Conservation (phyloP, 768 basidiomycete species). For the Tulasnella sp. region DNA sequence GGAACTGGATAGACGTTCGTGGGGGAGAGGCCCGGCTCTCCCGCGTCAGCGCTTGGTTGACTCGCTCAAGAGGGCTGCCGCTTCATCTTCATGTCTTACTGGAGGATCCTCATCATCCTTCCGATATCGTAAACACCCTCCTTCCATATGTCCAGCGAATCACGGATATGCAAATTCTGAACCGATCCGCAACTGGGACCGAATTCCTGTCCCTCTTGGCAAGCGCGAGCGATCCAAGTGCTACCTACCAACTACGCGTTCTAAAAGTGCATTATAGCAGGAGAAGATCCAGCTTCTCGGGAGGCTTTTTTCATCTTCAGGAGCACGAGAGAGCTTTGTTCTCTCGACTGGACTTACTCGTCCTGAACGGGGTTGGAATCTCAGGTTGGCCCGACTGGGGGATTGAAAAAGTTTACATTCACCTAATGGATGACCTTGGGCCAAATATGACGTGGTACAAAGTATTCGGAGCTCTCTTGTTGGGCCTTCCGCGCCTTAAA, state of each 20-base stretch:
- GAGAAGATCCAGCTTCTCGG: no score
- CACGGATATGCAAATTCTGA: neutral
- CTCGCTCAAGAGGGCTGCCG: neutral
- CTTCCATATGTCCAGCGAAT: neutral
- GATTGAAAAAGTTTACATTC: no score
- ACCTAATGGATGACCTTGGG: no score
- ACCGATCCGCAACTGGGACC: neutral
- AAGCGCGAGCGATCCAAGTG: neutral
- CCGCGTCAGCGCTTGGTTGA: neutral
- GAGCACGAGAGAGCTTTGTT: no score
- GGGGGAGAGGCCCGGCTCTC: neutral
- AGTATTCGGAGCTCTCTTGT: no score
- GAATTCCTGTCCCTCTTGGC: neutral
- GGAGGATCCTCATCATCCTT: neutral
- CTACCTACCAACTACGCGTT: neutral
- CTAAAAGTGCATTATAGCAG: neutral
- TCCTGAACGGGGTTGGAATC: no score
- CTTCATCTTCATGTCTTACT: conserved; percentile 1
- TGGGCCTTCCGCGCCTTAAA: no score
- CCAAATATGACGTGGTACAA: no score
- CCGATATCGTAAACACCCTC: neutral
- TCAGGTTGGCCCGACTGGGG: no score
- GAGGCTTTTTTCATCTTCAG: no score
- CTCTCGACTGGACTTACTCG: no score
- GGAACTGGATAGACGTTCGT: neutral